Conservation (phyloP, 2,329 filamentous ascomycete genomes). For the Fusarium goolgardi region DNA sequence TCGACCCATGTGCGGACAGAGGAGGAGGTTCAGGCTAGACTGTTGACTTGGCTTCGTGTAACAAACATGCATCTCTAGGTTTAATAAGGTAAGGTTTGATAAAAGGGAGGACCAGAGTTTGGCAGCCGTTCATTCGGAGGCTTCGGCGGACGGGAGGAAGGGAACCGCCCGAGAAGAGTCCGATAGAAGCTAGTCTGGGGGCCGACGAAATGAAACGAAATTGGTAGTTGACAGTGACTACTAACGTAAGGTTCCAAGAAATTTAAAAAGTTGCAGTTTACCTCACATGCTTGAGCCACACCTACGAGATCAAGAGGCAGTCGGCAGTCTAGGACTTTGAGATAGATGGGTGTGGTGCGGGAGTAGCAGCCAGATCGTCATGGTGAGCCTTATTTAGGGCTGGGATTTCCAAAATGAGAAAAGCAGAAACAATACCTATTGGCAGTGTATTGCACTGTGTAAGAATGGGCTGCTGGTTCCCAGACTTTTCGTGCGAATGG, state of each 20-base stretch:
- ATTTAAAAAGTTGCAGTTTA: slow-evolving; percentile 12
- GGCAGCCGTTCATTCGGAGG: slow-evolving; percentile 38
- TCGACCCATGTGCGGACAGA: background rate
- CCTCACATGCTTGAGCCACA: background rate
- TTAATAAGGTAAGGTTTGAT: slow-evolving; percentile 28
- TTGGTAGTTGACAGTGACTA: background rate
- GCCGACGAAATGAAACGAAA: background rate
- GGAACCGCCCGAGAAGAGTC: slow-evolving; percentile 38
- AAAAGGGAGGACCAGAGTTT: slow-evolving; percentile 9
- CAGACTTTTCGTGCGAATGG: background rate
- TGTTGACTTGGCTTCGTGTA: slow-evolving; percentile 14
- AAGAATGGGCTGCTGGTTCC: slow-evolving; percentile 4
- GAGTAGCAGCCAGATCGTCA: slow-evolving; percentile 25
- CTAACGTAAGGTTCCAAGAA: background rate
- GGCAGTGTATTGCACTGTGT: slow-evolving; percentile 5
- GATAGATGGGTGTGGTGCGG: slow-evolving; percentile 7
- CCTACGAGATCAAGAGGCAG: background rate
- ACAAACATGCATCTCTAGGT: slow-evolving; percentile 27
- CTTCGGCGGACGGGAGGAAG: slow-evolving; percentile 37
- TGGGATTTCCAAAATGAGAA: slow-evolving; percentile 27
- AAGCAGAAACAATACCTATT: background rate
- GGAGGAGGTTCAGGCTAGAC: slow-evolving; percentile 8
- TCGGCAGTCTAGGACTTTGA: background rate
- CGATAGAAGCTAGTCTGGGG: slow-evolving; percentile 14
- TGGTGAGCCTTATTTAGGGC: slow-evolving; percentile 31